phyloP scores from a whole-genome alignment of 2,329 filamentous ascomycete genomes.

The Diatrype stigma region DNA sequence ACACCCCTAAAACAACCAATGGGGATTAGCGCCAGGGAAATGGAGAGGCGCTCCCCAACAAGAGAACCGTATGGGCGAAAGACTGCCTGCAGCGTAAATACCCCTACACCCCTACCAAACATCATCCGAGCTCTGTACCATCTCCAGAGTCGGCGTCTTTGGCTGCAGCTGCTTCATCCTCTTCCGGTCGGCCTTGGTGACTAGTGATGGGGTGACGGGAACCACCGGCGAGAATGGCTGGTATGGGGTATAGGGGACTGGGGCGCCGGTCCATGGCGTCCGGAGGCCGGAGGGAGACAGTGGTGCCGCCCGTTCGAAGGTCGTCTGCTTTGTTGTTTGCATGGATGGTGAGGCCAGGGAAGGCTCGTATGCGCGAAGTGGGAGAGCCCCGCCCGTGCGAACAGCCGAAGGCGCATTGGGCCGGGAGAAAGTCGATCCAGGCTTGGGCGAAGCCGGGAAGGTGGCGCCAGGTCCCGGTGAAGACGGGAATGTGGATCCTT shows the following conservation, averaged over 20 bases:
- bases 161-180: slow-evolving; percentile 60
- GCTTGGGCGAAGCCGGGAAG: slow-evolving; percentile 42
- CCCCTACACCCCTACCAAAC: slow-evolving; percentile 62
- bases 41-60: neutral
- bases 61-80: neutral
- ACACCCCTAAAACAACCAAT: neutral
- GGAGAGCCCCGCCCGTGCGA: slow-evolving; percentile 53
- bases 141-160: slow-evolving; percentile 57
- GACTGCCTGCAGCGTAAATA: neutral
- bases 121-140: slow-evolving; percentile 60
- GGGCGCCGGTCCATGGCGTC: slow-evolving; percentile 58
- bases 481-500: slow-evolving; percentile 23
- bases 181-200: slow-evolving; percentile 68
- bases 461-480: neutral
- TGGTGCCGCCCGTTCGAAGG: slow-evolving; percentile 54
- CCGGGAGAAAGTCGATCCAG: slow-evolving; percentile 46
- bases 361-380: slow-evolving; percentile 60
- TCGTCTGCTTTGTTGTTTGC: slow-evolving; percentile 58
- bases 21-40: neutral
- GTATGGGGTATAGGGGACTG: slow-evolving; percentile 71
- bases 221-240: slow-evolving; percentile 74
- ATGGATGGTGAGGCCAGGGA: slow-evolving; percentile 46
- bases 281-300: slow-evolving; percentile 54
- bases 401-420: slow-evolving; percentile 50
- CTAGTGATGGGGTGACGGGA: slow-evolving; percentile 71